A percentile compares a stretch with the other conserved stretches of the same genome.
These are phyloP conservation scores for Russula foetens DNA, from an alignment of 768 basidiomycete species.

Conservation along the genomic window DNA sequence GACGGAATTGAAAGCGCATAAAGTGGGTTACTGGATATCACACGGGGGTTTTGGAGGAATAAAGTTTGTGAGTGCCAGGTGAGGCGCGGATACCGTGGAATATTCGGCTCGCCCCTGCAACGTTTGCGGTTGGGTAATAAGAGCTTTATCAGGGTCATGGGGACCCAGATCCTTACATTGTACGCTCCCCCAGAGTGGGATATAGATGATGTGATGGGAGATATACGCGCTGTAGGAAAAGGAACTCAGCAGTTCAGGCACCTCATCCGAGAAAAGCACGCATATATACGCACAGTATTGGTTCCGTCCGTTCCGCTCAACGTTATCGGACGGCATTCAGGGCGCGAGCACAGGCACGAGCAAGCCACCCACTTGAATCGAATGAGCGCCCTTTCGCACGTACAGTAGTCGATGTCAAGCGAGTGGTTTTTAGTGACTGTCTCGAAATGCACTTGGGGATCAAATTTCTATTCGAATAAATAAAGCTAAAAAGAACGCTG, in stretches of 20 bases:
- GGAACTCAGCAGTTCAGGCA: slow-evolving; percentile 3
- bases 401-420: background rate
- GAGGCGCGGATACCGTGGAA: background rate
- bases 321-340: slow-evolving; percentile 44
- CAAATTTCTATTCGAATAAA: background rate
- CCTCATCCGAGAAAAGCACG: background rate
- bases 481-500: background rate
- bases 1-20: background rate
- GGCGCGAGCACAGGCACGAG: slow-evolving; percentile 65
- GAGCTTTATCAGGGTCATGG: background rate
- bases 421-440: too few species aligned
- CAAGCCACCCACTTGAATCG: slow-evolving; percentile 18
- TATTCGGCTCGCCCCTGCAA: slow-evolving; percentile 4
- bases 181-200: background rate
- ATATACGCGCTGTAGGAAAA: background rate
- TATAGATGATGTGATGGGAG: background rate
- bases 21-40: slow-evolving; percentile 1
- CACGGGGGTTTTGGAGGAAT: background rate
- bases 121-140: background rate
- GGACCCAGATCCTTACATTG: too few species aligned
- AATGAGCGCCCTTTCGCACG: background rate
- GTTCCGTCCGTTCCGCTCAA: background rate
- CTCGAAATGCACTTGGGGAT: too few species aligned
- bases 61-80: slow-evolving; percentile 1
- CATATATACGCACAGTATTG: background rate